A percentile compares a stretch with the other conserved stretches of the same genome.
Conservation (phyloP, 371 early-diverging fungal species). For the Circinella umbellata region DNA sequence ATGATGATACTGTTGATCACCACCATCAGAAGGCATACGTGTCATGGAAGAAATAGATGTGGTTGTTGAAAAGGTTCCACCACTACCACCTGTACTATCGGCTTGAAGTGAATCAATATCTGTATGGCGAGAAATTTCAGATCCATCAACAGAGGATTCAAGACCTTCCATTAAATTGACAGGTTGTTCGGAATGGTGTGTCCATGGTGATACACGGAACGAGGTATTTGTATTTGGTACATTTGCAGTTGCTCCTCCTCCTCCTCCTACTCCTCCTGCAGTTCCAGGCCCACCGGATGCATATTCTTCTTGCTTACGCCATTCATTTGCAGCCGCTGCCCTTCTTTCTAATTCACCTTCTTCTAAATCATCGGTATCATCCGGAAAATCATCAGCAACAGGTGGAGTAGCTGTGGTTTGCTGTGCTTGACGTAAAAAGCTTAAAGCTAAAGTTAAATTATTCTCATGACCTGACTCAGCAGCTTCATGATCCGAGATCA, state of each 20-base stretch:
- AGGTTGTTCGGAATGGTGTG: conserved; percentile 19
- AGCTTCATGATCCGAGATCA: conserved; percentile 43
- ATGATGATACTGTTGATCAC: neutral
- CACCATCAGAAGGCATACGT: conserved; percentile 23
- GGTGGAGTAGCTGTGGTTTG: conserved; percentile 28
- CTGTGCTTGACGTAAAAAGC: conserved; percentile 53
- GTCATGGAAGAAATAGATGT: conserved; percentile 27
- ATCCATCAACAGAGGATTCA: conserved; percentile 24
- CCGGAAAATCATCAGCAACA: conserved; percentile 13
- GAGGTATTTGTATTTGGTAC: neutral
- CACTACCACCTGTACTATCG: conserved; percentile 6
- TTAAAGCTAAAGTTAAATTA: conserved; percentile 43
- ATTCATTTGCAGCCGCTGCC: conserved; percentile 42
- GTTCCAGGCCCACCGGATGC: neutral
- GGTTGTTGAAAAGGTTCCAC: conserved; percentile 19
- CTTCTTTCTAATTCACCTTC: conserved; percentile 51
- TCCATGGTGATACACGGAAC: conserved; percentile 20
- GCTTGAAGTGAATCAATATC: conserved; percentile 12
- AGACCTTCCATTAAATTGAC: conserved; percentile 35
- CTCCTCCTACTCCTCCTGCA: neutral
- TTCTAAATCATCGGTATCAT: conserved; percentile 36
- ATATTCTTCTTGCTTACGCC: conserved; percentile 31
- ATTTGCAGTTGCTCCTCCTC: no score
- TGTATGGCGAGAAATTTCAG: conserved; percentile 19
- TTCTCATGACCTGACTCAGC: conserved; percentile 19